Evolutionary conservation across 2,329 filamentous ascomycete genomes (phyloP).

Genomic region (Clonostachys rhizophaga): DNA sequence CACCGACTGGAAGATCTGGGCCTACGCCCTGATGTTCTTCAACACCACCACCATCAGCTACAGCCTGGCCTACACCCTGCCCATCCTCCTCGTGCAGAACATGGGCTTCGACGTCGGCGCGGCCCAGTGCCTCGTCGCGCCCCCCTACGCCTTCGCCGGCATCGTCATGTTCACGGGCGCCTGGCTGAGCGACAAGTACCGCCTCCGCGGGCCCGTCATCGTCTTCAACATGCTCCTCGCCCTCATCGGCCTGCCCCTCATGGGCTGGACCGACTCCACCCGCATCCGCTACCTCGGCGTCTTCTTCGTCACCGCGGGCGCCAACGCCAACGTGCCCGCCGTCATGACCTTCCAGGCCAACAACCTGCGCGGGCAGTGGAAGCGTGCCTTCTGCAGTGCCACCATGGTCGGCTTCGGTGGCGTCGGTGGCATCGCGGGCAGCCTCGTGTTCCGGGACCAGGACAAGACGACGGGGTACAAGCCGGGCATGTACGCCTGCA

Average conservation of each 20-base stretch:
- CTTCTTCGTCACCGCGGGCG: constrained; percentile 71
- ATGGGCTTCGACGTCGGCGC: constrained; percentile 61
- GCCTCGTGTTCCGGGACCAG: constrained; percentile 63
- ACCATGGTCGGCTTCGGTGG: constrained; percentile 73
- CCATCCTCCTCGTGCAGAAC: constrained; percentile 61
- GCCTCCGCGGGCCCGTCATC: constrained; percentile 61
- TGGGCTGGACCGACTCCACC: constrained; percentile 58
- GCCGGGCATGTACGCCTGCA: constrained; percentile 51
- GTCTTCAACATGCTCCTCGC: constrained; percentile 60
- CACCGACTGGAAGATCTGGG: constrained; percentile 56
- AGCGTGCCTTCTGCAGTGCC: constrained; percentile 74
- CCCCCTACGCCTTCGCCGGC: constrained; percentile 62
- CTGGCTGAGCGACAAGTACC: constrained; percentile 64
- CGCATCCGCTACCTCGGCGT: constrained; percentile 67
- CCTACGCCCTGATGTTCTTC: constrained; percentile 55
- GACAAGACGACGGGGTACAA: constrained; percentile 46
- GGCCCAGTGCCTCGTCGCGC: constrained; percentile 68
- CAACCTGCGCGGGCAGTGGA: constrained; percentile 87
- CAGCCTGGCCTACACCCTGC: constrained; percentile 73
- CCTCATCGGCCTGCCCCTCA: constrained; percentile 66
- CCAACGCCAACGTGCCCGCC: constrained; percentile 72
- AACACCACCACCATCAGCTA: constrained; percentile 70
- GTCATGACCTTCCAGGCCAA: constrained; percentile 80
- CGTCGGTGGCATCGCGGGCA: constrained; percentile 73
- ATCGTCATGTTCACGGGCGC: constrained; percentile 56